These are phyloP conservation scores for Fusarium annulatum DNA, from an alignment of 2,329 filamentous ascomycete genomes.

Conservation along the genomic window DNA sequence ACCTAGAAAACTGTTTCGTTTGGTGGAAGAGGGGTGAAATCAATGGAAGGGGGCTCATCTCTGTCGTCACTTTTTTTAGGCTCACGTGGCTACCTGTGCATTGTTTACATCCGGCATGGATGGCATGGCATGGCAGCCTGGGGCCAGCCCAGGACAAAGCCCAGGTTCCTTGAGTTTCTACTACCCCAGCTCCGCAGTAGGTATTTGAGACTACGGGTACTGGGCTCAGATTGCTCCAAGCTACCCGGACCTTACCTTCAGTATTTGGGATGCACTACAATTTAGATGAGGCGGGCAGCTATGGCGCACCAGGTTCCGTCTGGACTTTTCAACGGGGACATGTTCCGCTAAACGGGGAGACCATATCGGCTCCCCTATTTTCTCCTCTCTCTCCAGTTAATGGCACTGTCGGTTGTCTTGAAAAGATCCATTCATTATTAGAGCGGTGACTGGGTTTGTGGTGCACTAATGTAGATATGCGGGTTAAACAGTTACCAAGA, in stretches of 20 bases:
- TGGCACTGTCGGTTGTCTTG: slow-evolving; percentile 22
- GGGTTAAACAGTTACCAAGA: slow-evolving; percentile 20
- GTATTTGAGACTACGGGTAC: not conserved
- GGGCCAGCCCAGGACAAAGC: not conserved
- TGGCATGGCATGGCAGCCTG: slow-evolving; percentile 4
- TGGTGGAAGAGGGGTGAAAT: slow-evolving; percentile 41
- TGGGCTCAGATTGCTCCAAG: not conserved
- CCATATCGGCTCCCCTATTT: slow-evolving; percentile 18
- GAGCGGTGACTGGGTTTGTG: slow-evolving; percentile 38
- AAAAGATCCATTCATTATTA: slow-evolving; percentile 17
- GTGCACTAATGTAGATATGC: slow-evolving; percentile 19
- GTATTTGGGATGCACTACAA: slow-evolving; percentile 3
- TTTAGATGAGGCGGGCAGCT: slow-evolving; percentile 27
- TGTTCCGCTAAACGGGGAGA: slow-evolving; percentile 20
- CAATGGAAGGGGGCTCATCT: slow-evolving; percentile 28
- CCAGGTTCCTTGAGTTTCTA: slow-evolving; percentile 17
- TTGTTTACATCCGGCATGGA: slow-evolving; percentile 17
- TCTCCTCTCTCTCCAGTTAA: slow-evolving; percentile 1
- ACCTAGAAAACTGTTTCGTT: slow-evolving; percentile 24
- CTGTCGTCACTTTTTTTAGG: slow-evolving; percentile 32
- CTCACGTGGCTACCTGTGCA: slow-evolving; percentile 35
- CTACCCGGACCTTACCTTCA: not conserved
- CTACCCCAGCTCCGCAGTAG: not conserved
- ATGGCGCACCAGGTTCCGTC: slow-evolving; percentile 12
- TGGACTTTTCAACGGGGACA: slow-evolving; percentile 25